Evolutionary conservation across 2,329 filamentous ascomycete genomes (phyloP).

Genomic region (Xylariaceae sp.): DNA sequence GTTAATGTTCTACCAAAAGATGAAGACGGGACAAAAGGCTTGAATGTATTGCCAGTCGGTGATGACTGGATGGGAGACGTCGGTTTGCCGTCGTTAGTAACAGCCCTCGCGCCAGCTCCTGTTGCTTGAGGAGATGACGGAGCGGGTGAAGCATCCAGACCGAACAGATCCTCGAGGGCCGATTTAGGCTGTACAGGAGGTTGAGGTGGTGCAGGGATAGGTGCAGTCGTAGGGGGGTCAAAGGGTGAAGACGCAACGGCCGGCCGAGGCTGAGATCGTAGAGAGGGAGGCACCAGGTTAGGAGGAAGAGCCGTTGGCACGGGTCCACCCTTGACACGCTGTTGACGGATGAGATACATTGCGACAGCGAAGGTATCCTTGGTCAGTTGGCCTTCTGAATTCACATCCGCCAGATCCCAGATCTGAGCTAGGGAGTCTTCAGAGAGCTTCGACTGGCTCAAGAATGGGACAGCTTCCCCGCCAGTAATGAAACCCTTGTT

Average conservation of each 20-base stretch:
- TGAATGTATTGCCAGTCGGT: slow-evolving; percentile 59
- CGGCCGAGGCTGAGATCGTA: slow-evolving; percentile 61
- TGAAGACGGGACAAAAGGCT: slow-evolving; percentile 88
- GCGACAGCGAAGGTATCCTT: slow-evolving; percentile 94
- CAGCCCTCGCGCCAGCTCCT: slow-evolving; percentile 19
- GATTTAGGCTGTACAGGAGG: slow-evolving; percentile 59
- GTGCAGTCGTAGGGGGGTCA: slow-evolving; percentile 34
- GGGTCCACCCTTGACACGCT: slow-evolving; percentile 67
- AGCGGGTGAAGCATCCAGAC: slow-evolving; percentile 66
- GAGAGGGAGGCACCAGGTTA: slow-evolving; percentile 79
- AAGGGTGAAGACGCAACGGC: slow-evolving; percentile 50
- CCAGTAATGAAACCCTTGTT: slow-evolving; percentile 83
- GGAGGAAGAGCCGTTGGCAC: slow-evolving; percentile 75
- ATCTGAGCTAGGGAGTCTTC: slow-evolving; percentile 90
- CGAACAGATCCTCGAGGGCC: slow-evolving; percentile 90
- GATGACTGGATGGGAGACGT: slow-evolving; percentile 53
- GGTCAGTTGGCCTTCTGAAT: slow-evolving; percentile 78
- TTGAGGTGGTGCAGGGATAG: slow-evolving; percentile 28
- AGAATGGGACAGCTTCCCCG: slow-evolving; percentile 90
- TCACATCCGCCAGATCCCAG: slow-evolving; percentile 95
- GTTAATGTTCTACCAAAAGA: slow-evolving; percentile 83
- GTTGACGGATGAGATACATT: slow-evolving; percentile 93
- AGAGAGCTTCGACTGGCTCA: slow-evolving; percentile 84
- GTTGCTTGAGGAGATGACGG: slow-evolving; percentile 71
- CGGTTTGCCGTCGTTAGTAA: slow-evolving; percentile 46